phyloP scores from a whole-genome alignment of 331 rosid genomes.

The Quercus phellos region DNA sequence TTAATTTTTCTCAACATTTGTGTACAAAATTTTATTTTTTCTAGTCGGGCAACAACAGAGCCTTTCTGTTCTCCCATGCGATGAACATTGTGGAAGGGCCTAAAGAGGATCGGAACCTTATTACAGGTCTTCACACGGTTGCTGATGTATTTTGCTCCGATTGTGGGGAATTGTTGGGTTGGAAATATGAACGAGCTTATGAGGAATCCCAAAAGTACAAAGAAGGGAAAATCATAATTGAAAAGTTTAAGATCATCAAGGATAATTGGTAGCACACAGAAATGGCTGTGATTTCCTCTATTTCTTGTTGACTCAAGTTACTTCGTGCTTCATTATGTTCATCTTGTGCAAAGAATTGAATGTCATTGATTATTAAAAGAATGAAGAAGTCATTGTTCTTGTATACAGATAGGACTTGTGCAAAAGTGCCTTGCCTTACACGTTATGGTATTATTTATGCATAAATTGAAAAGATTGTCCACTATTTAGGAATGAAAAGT shows the following conservation, averaged over 20 bases:
- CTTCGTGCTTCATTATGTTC: too few relatives aligned
- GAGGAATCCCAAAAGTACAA: constrained; percentile 60
- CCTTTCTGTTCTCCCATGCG: constrained; percentile 61
- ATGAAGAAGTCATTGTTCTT: too few relatives aligned
- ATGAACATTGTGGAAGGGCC: constrained; percentile 49
- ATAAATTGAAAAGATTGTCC: background rate
- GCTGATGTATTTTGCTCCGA: constrained; percentile 54
- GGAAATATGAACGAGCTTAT: constrained; percentile 64
- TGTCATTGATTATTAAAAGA: too few relatives aligned
- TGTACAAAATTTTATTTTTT: constrained; percentile 13
- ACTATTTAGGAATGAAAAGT: too few relatives aligned
- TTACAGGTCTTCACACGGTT: constrained; percentile 64
- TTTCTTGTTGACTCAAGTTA: too few relatives aligned
- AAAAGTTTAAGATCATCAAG: constrained; percentile 53
- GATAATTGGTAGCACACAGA: constrained; percentile 29
- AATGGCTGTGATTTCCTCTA: background rate
- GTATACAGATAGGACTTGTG: too few relatives aligned
- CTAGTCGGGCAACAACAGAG: constrained; percentile 64
- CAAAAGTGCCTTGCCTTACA: too few relatives aligned
- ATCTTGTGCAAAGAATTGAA: too few relatives aligned
- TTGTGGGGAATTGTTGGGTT: constrained; percentile 59
- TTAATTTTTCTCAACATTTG: constrained; percentile 5
- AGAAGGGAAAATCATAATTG: constrained; percentile 67
- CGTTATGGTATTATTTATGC: background rate
- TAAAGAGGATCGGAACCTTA: constrained; percentile 38